Evolutionary conservation across 805 yeast species (phyloP).

Genomic region (Osmozyma mogii): DNA sequence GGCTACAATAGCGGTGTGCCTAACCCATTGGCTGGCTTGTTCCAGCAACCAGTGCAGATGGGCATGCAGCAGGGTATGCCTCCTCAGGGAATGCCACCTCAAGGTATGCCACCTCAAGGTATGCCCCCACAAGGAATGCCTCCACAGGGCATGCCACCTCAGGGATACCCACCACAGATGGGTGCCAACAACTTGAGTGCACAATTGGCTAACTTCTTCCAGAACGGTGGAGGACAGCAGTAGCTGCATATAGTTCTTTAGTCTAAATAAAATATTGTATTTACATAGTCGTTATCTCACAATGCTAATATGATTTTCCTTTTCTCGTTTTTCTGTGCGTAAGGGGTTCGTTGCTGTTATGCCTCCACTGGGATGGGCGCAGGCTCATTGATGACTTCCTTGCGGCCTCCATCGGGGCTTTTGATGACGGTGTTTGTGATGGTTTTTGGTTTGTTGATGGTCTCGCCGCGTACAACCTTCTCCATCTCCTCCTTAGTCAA

Average conservation of each 20-base stretch:
- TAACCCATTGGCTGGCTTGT: conserved; percentile 45
- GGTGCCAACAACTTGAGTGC: conserved; percentile 31
- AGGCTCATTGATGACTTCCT: conserved; percentile 13
- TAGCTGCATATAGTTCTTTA: too few species aligned
- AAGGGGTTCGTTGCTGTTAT: conserved; percentile 1
- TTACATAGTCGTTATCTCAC: too few species aligned
- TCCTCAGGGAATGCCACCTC: conserved; percentile 5
- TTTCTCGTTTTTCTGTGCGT: conserved; percentile 1
- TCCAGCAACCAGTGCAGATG: conserved; percentile 15
- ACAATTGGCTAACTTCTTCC: conserved; percentile 33
- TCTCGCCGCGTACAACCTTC: conserved; percentile 73
- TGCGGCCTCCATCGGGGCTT: conserved; percentile 11
- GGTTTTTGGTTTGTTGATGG: conserved; percentile 58
- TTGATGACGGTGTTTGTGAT: conserved; percentile 61
- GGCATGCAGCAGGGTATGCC: conserved; percentile 5
- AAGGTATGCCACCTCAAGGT: conserved; percentile 3
- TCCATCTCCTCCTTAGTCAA: conserved; percentile 87
- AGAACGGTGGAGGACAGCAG: conserved; percentile 12
- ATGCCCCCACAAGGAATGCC: conserved; percentile 11
- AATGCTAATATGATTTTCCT: not conserved
- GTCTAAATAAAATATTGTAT: too few species aligned
- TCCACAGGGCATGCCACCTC: conserved; percentile 9
- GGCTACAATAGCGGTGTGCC: conserved; percentile 25
- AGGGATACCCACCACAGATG: too few species aligned
- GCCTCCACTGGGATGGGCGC: conserved; percentile 13